phyloP scores from a whole-genome alignment of 176 grass and related monocot species.

The Carex littledalei region DNA sequence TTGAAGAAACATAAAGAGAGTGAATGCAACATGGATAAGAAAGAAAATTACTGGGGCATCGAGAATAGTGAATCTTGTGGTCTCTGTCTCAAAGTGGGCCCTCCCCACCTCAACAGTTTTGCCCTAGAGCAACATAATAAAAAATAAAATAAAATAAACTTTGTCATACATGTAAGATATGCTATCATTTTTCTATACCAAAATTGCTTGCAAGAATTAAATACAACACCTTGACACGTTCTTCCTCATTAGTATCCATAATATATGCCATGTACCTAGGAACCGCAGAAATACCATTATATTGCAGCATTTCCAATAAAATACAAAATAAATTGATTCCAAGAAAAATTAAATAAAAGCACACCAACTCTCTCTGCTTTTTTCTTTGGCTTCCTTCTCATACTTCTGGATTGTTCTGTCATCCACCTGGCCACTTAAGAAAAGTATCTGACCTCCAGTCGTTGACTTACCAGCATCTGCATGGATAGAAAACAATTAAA shows the following conservation, averaged over 20 bases:
- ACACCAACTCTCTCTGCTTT: conserved; percentile 92
- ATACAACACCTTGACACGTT: conserved; percentile 58
- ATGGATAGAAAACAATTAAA: conserved; percentile 23
- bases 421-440: conserved; percentile 94
- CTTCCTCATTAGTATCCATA: conserved; percentile 99
- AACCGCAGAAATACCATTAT: conserved; percentile 4
- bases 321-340: neutral
- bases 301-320: neutral
- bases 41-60: conserved; percentile 63
- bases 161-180: neutral
- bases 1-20: neutral
- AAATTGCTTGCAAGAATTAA: neutral
- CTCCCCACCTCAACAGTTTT: conserved; percentile 89
- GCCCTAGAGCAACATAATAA: conserved; percentile 46
- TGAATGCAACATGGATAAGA: conserved; percentile 7
- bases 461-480: conserved; percentile 94
- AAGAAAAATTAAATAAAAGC: neutral
- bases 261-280: conserved; percentile 99
- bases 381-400: conserved; percentile 97
- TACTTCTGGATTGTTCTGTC: conserved; percentile 98
- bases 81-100: conserved; percentile 88
- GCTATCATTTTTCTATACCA: conserved; percentile 13
- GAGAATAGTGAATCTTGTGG: conserved; percentile 81
- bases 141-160: conserved; percentile 13
- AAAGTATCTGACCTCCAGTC: conserved; percentile 88